Conservation (phyloP, 2,329 filamentous ascomycete genomes). For the Pezicula carpinea region DNA sequence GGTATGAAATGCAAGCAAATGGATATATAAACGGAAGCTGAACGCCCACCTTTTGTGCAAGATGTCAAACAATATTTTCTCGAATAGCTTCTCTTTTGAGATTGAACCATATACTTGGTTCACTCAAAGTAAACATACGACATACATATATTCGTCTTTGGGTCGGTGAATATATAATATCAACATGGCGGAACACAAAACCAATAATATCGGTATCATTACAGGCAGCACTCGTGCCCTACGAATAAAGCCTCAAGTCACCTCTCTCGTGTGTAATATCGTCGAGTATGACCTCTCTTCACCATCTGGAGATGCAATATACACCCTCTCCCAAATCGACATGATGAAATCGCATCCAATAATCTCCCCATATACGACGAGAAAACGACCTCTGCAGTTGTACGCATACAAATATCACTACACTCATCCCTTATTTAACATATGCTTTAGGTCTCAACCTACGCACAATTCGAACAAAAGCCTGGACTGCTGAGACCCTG, state of each 20-base stretch:
- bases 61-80: too few relatives aligned
- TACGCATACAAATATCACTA: slow-evolving; percentile 11
- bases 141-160: too few relatives aligned
- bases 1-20: too few relatives aligned
- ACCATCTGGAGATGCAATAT: slow-evolving; percentile 6
- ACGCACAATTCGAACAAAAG: background rate
- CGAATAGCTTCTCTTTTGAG: too few relatives aligned
- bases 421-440: too few relatives aligned
- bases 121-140: too few relatives aligned
- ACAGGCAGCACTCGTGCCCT: slow-evolving; percentile 12
- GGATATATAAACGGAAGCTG: too few relatives aligned
- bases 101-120: too few relatives aligned
- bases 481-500: slow-evolving; percentile 38
- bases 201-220: slow-evolving; percentile 13
- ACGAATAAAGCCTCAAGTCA: slow-evolving; percentile 9
- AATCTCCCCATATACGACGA: slow-evolving; percentile 44
- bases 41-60: too few relatives aligned
- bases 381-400: slow-evolving; percentile 32
- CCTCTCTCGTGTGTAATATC: slow-evolving; percentile 5
- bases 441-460: too few relatives aligned
- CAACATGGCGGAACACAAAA: background rate
- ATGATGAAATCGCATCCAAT: slow-evolving; percentile 32
- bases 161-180: background rate
- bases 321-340: slow-evolving; percentile 30
- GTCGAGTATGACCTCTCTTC: slow-evolving; percentile 15